Conservation (phyloP, 202 grass and related monocot genomes). For the Eragrostis tef region DNA sequence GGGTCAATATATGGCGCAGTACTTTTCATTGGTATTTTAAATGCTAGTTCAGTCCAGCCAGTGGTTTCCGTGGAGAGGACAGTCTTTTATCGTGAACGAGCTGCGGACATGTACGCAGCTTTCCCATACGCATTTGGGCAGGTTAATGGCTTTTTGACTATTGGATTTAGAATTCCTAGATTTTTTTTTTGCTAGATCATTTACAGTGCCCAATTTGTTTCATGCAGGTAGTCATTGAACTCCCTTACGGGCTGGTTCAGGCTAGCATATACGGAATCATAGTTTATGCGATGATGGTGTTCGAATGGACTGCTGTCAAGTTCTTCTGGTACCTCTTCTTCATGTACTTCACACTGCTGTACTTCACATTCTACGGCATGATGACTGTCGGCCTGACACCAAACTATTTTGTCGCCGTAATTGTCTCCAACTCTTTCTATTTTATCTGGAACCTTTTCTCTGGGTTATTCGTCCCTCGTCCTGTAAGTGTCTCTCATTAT, state of each 20-base stretch:
- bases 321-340: slow-evolving; percentile 90
- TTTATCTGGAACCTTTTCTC: slow-evolving; percentile 79
- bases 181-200: neutral
- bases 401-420: slow-evolving; percentile 65
- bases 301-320: slow-evolving; percentile 73
- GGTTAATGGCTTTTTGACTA: slow-evolving; percentile 45
- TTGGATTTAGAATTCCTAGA: neutral
- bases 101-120: slow-evolving; percentile 84
- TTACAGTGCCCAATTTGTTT: slow-evolving; percentile 25
- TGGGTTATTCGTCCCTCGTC: slow-evolving; percentile 68
- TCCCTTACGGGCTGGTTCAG: slow-evolving; percentile 66
- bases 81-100: slow-evolving; percentile 88
- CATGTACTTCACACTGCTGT: slow-evolving; percentile 81
- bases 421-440: slow-evolving; percentile 68
- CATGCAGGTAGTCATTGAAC: slow-evolving; percentile 64
- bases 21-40: slow-evolving; percentile 64
- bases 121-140: slow-evolving; percentile 88
- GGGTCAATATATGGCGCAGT: slow-evolving; percentile 79
- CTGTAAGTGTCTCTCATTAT: slow-evolving; percentile 51
- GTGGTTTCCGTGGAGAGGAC: slow-evolving; percentile 78
- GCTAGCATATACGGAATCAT: slow-evolving; percentile 58
- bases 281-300: slow-evolving; percentile 80
- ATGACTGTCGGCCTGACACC: slow-evolving; percentile 77
- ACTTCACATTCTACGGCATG: slow-evolving; percentile 88
- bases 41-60: slow-evolving; percentile 68